Conservation (phyloP, 768 basidiomycete species). For the Trametes punicea region DNA sequence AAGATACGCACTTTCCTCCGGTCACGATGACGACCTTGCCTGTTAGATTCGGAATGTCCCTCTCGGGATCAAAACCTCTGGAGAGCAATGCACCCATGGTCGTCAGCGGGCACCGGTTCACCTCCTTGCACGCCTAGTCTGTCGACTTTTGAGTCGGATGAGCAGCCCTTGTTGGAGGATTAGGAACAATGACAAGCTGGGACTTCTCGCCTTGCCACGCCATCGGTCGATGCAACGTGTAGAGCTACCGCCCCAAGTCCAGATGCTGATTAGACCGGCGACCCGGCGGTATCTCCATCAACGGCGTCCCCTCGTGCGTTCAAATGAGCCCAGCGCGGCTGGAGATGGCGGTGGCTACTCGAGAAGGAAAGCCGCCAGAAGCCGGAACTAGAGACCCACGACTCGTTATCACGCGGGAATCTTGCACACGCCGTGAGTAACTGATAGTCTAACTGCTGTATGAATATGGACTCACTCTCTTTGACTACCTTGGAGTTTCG, state of each 20-base stretch:
- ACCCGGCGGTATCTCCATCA: slow-evolving; percentile 10
- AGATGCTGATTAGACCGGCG: neutral
- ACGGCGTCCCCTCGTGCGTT: neutral
- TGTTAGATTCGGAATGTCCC: slow-evolving; percentile 42
- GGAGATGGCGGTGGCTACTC: neutral
- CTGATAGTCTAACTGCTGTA: no score
- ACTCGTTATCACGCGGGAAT: no score
- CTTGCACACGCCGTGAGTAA: no score
- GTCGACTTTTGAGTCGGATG: neutral
- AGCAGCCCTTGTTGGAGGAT: neutral
- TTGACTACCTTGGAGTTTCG: no score
- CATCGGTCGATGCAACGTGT: neutral
- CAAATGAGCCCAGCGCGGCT: neutral
- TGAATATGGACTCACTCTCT: no score
- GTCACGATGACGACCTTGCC: slow-evolving; percentile 57
- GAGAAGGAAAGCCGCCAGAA: neutral
- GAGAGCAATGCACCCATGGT: slow-evolving; percentile 15
- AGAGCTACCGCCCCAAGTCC: neutral
- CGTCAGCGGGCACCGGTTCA: neutral
- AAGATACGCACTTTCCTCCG: slow-evolving; percentile 46
- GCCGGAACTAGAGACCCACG: no score
- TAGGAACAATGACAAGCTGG: neutral
- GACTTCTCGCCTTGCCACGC: neutral
- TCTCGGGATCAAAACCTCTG: slow-evolving; percentile 33
- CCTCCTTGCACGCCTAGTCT: no score